Base-by-base conservation (phyloP, 192 early-diverging fungal genomes). In the Backusella macrospora region DNA sequence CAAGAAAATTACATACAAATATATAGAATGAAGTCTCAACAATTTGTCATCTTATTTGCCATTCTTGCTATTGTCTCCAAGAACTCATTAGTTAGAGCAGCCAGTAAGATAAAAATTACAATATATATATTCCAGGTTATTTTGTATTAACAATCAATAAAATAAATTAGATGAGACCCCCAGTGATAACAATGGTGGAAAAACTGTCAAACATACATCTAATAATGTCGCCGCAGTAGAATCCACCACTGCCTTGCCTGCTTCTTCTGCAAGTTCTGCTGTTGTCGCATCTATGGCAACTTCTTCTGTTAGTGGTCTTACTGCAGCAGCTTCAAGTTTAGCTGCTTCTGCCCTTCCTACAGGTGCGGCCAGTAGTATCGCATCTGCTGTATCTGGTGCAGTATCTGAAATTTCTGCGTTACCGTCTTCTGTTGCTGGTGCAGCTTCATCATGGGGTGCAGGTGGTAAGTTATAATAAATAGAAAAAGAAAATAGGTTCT, bases 1-100 rank as follows among this genome's bases (percentile, higher is more conserved):
- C 29, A 34, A 34, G 29, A 34, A 34, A 34, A 34, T 34, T 16
- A 47, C 46, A 39, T 26, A 64, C 13, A 29, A 12, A 63, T 63
- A 38, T 63, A 63, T 37, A 67, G 5, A 67, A 68, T 68, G 67
- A 68, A 68, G 67, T 45, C 67, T 44, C 67, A 68, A 46, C 42
- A 26, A 2, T 14, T 68, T 46, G 15, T 68, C 45, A 29, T 68
- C 23, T 68, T 68, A 29, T 10, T 68, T 14, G 26, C 45, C 4
- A 23, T 23, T 47, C 44, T 68, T 42, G 65, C 65, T 13, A 40
- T 66, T 26, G 18, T 46, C 15, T 23, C 67, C 15, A 40, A 39
- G 38, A 39, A 42, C 14, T 9, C 16, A 15, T 4, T 40, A 29
- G 67, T 42, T 68, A 68, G 26, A 29, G 39, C 18, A 45, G 29